Evolutionary conservation across 2,329 filamentous ascomycete species (phyloP), one percentile per base, ranked within the genome.

Genomic region (Didymella pomorum): DNA sequence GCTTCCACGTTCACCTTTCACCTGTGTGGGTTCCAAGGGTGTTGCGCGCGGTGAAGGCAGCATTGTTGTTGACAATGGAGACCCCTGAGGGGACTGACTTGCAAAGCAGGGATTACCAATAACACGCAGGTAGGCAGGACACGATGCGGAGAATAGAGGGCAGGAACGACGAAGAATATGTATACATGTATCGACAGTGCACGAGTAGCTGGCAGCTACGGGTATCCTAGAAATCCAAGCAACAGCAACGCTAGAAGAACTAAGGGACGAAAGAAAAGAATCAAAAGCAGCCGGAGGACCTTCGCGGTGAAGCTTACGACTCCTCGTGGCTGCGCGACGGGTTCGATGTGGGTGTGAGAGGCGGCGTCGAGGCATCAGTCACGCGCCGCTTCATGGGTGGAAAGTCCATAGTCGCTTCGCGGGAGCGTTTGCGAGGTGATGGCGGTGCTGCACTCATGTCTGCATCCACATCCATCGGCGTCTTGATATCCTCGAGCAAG

Each of bases 321-420:
- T 39, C 31, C 16, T 16, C 35, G 3, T 39, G 35, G 33, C 45
- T 28, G 20, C 52, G 62, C 31, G 66, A 73, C 2, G 65, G 65
- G 20, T 66, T 58, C 21, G 68, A 73, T 0, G 70, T 56, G n/a
- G 71, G 70, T 5, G 72, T 70, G 3, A 68, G 69, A 1, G 66
- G 72, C 6, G 69, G 67, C 11, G 68, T 66, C 18, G 61, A 57
- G 10, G 42, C 35, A 5, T 65, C 63, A 1, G 68, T 61, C 35
- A 63, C 52, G 6, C 58, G 62, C 16, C 67, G 58, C 48, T 72
- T 74, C 31, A 35, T 11, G 2, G 31, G 16, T n/a, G 31, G 31
- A 7, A 35, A 35, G 18, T 39, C 35, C 35, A 21, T 18, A 35
- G 2, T 12, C 18, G 35, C 35, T 1, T 39, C 35, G 16, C 31